Conservation (phyloP, 768 basidiomycete species). For the Dioszegia hungarica region DNA sequence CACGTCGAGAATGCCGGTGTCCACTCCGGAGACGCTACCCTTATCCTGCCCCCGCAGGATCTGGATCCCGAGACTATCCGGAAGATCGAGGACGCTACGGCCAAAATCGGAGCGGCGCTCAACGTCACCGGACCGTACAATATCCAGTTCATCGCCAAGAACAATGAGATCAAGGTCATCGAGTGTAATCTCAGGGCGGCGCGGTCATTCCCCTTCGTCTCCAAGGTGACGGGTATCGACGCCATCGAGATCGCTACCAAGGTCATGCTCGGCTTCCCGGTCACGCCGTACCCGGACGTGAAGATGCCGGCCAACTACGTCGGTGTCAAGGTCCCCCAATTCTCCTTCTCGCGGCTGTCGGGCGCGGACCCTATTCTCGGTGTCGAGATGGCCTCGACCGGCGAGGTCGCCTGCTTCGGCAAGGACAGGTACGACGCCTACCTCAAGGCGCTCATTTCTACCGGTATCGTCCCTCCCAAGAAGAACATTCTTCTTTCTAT, state of each 20-base stretch:
- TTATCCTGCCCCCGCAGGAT: conserved; percentile 97
- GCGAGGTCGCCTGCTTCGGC: conserved; percentile 98
- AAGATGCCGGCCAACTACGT: conserved; percentile 89
- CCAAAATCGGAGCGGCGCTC: conserved; percentile 93
- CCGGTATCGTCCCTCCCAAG: conserved; percentile 84
- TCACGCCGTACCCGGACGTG: conserved; percentile 82
- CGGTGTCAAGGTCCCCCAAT: conserved; percentile 99
- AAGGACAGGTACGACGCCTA: conserved; percentile 97
- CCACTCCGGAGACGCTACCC: conserved; percentile 95
- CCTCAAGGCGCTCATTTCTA: conserved; percentile 92
- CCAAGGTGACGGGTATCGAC: conserved; percentile 94
- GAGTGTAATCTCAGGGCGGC: conserved; percentile 98
- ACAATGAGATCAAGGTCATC: conserved; percentile 99
- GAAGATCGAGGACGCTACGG: conserved; percentile 93
- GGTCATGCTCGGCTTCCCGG: conserved; percentile 88
- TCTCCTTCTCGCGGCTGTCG: conserved; percentile 92
- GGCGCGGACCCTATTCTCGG: conserved; percentile 97
- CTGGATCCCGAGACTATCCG: conserved; percentile 93
- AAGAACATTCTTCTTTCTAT: conserved; percentile 97
- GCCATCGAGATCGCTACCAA: conserved; percentile 99
- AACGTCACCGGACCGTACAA: conserved; percentile 99
- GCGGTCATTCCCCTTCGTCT: conserved; percentile 97
- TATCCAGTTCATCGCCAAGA: conserved; percentile 99
- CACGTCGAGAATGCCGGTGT: conserved; percentile 99
- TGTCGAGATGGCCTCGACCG: conserved; percentile 99